These are phyloP conservation scores for Mucor velutinosus DNA, from an alignment of 371 early-diverging fungal genomes.

Conservation along the genomic window DNA sequence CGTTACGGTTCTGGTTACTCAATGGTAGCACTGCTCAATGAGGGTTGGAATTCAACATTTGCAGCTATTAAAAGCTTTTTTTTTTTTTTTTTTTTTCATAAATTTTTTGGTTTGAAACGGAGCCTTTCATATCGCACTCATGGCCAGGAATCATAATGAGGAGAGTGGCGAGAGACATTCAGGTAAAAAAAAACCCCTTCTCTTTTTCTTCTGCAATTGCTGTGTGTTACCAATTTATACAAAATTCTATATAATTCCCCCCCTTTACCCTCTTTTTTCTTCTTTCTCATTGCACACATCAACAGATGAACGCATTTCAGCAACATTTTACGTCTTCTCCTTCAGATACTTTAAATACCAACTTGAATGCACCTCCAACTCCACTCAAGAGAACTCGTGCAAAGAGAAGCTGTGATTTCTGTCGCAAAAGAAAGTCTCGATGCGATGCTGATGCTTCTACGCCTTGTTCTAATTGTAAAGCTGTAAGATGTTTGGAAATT, in stretches of 20 bases:
- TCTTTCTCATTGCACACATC: no score
- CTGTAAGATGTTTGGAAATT: slow-evolving; percentile 27
- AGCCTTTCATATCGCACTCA: background rate
- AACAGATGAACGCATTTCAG: slow-evolving; percentile 5
- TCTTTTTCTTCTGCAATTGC: slow-evolving; percentile 2
- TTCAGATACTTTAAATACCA: slow-evolving; percentile 24
- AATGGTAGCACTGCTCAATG: background rate
- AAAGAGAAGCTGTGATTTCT: slow-evolving; percentile 57
- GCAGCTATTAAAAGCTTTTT: background rate
- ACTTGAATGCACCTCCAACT: slow-evolving; percentile 14
- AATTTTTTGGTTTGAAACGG: background rate
- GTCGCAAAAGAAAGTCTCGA: slow-evolving; percentile 50
- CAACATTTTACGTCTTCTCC: slow-evolving; percentile 2
- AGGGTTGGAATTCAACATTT: slow-evolving; percentile 6
- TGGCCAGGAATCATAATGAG: background rate
- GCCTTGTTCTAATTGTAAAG: slow-evolving; percentile 55
- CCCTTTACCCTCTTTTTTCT: background rate
- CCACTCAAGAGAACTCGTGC: slow-evolving; percentile 52
- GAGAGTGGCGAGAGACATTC: background rate
- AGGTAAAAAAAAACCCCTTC: background rate
- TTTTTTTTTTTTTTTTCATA: background rate
- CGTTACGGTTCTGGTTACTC: background rate
- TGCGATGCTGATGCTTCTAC: slow-evolving; percentile 51
- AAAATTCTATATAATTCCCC: background rate
- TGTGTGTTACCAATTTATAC: background rate